Evolutionary conservation across 345 rosid species (phyloP).

Genomic region (Schrenkiella parvula): DNA sequence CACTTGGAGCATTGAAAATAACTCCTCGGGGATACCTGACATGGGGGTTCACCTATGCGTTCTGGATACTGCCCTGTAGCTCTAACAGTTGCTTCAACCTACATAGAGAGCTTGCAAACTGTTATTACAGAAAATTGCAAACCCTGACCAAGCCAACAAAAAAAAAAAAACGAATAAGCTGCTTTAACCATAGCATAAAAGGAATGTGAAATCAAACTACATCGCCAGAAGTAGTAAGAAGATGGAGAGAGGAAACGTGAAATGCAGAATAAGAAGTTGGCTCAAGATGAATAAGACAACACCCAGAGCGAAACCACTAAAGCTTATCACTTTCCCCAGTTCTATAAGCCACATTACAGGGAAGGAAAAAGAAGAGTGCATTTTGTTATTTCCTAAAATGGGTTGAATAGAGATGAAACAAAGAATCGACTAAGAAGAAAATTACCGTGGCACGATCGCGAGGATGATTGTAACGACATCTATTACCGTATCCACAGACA

Average conservation of each 20-base stretch:
- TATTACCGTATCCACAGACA: conserved; percentile 64
- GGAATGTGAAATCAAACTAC: too few relatives aligned
- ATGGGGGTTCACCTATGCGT: conserved; percentile 74
- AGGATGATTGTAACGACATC: conserved; percentile 98
- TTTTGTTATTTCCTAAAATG: neutral
- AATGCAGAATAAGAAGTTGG: neutral
- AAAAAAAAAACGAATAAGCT: neutral
- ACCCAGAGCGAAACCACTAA: neutral
- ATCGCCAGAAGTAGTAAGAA: too few relatives aligned
- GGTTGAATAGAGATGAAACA: neutral
- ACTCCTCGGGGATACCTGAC: conserved; percentile 58
- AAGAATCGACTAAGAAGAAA: neutral
- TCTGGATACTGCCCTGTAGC: conserved; percentile 87
- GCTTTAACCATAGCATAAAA: neutral
- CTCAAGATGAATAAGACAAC: neutral
- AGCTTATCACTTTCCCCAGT: neutral
- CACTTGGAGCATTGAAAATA: neutral
- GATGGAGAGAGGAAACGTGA: neutral
- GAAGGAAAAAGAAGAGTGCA: neutral
- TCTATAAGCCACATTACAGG: neutral
- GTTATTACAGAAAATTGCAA: neutral
- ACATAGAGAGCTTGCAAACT: neutral
- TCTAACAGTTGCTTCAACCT: conserved; percentile 76
- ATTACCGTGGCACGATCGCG: conserved; percentile 77
- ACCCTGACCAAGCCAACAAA: neutral